A percentile compares a stretch with the other conserved stretches of the same genome.
These are phyloP conservation scores for Cordia subcordata DNA, from an alignment of 257 asterid genomes.

Conservation along the genomic window DNA sequence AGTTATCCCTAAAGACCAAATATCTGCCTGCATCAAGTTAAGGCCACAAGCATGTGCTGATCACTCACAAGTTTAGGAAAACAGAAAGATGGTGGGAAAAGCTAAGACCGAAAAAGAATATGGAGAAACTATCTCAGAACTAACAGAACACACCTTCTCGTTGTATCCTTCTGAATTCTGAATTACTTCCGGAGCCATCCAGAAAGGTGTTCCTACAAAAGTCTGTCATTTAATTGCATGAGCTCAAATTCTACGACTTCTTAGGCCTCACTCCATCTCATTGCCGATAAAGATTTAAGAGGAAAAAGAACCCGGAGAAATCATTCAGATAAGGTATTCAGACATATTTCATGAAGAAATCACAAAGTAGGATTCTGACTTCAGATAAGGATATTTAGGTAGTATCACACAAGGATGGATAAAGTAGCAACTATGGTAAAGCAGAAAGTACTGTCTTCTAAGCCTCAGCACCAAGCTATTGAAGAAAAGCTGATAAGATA, in stretches of 20 bases:
- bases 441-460: too few relatives aligned
- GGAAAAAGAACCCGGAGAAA: too few relatives aligned
- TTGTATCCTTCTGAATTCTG: constrained; percentile 98
- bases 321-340: neutral
- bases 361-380: neutral
- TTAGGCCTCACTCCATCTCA: neutral
- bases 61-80: constrained; percentile 7
- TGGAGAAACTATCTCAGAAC: constrained; percentile 4
- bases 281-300: too few relatives aligned
- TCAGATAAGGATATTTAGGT: neutral
- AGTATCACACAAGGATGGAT: neutral
- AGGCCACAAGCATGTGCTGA: constrained; percentile 5
- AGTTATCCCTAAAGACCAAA: constrained; percentile 98
- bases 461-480: too few relatives aligned
- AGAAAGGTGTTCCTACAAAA: constrained; percentile 99
- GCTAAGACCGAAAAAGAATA: constrained; percentile 1
- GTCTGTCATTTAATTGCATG: constrained; percentile 73
- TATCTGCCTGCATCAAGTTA: constrained; percentile 83
- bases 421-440: neutral
- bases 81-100: neutral
- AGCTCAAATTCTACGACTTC: constrained; percentile 18
- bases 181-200: constrained; percentile 99
- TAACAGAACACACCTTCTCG: constrained; percentile 66
- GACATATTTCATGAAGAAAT: neutral
- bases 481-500: too few relatives aligned